Conservation (phyloP, 208 protist species). For the Trypanosoma caninum region DNA sequence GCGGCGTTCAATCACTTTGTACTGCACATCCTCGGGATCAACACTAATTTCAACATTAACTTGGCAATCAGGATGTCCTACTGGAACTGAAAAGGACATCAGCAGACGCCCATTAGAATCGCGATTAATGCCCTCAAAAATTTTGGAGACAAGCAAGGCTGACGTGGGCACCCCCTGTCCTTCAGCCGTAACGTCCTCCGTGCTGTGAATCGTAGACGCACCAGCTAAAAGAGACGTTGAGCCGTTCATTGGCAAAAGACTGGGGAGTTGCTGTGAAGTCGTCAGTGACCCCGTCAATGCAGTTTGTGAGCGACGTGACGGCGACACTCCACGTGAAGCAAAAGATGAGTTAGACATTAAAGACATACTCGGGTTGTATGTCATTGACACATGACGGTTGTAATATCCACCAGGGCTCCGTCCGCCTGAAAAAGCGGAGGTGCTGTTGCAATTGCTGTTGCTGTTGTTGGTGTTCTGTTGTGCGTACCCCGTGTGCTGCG, state of each 20-base stretch:
- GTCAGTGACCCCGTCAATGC: conserved; percentile 29
- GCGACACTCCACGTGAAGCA: conserved; percentile 45
- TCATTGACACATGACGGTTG: conserved; percentile 4
- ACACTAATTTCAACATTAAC: conserved; percentile 75
- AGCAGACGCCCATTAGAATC: conserved; percentile 65
- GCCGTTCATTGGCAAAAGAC: conserved; percentile 6
- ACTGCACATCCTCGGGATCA: conserved; percentile 71
- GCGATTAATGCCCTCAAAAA: conserved; percentile 23
- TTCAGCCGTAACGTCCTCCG: conserved; percentile 7
- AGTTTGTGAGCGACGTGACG: conserved; percentile 40
- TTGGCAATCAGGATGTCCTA: conserved; percentile 36
- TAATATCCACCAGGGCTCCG: conserved; percentile 9
- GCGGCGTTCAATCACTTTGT: conserved; percentile 67
- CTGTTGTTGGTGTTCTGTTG: not conserved
- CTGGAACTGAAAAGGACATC: conserved; percentile 69
- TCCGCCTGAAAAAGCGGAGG: not conserved
- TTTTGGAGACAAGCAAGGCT: not conserved
- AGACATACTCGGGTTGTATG: conserved; percentile 21
- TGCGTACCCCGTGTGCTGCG: not conserved
- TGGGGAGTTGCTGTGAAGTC: conserved; percentile 17
- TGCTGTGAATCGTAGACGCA: conserved; percentile 16
- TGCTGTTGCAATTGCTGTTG: conserved; percentile 13
- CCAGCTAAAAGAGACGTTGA: not conserved
- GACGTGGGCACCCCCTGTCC: not conserved
- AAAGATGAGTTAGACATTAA: conserved; percentile 21